A percentile compares a stretch with the other conserved stretches of the same genome.
Evolutionary conservation across 2,329 filamentous ascomycete genomes (phyloP).

Genomic region (Septoria petroselini): DNA sequence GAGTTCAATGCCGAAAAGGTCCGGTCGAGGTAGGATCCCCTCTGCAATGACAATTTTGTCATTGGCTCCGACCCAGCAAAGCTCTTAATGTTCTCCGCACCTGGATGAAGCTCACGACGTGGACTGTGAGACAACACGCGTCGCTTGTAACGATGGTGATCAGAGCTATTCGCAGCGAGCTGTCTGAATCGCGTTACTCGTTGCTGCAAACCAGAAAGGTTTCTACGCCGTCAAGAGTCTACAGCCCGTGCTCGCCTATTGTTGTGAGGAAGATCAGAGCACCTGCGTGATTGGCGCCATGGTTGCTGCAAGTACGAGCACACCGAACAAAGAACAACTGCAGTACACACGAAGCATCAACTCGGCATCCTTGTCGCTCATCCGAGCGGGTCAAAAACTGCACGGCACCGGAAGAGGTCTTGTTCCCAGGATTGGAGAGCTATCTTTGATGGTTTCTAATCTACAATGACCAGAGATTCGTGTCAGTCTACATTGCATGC

Average conservation of each 20-base stretch:
- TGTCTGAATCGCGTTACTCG: not conserved
- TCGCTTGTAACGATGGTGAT: not conserved
- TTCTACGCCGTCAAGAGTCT: no score
- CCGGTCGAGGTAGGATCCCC: not conserved
- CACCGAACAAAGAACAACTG: no score
- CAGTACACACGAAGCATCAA: no score
- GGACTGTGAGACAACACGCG: not conserved
- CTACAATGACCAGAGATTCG: conserved; percentile 26
- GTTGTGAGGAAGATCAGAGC: no score
- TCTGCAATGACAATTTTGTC: not conserved
- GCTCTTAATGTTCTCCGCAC: conserved; percentile 6
- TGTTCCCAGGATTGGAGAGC: conserved; percentile 27
- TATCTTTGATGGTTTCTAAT: conserved; percentile 20
- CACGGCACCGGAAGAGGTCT: not conserved
- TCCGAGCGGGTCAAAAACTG: no score
- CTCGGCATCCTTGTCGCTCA: no score
- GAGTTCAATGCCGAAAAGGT: not conserved
- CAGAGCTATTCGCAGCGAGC: not conserved
- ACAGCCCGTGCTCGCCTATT: no score
- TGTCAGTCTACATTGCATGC: conserved; percentile 27
- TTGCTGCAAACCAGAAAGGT: no score
- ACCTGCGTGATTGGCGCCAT: no score
- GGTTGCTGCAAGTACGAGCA: no score
- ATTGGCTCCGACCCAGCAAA: conserved; percentile 5
- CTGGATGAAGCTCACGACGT: not conserved